Base-by-base conservation (phyloP, 2,329 filamentous ascomycete genomes). In the Cercospora nicotianae region DNA sequence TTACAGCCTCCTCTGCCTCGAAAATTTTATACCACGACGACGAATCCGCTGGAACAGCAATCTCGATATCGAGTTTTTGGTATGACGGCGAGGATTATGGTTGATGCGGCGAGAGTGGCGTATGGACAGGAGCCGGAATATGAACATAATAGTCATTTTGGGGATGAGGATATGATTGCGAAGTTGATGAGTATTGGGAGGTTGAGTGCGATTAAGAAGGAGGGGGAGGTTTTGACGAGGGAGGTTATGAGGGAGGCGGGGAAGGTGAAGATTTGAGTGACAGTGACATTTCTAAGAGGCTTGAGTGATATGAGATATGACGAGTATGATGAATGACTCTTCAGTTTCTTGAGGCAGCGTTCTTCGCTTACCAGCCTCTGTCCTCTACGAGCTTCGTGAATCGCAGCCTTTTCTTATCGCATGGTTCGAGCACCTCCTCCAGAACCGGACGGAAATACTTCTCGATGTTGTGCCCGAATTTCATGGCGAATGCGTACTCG, bases 41-140 rank as follows among this genome's bases (percentile, higher is more conserved):
- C 42, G 60, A 71, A 69, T 7, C 74, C 78, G 65, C 70, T 76
- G 16, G 63, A 77, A 28, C 65, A 73, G 26, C 73, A 77, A 67
- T 73, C 76, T 5, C 69, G 77, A 42, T 97, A 95, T 80, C 89
- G 91, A 73, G 93, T 98, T 4, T 97, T 94, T 87, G 94, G 94
- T 16, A 94, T 98, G 92, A 98, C 94, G 63, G 94, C 93, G 2
- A 84, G 93, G 63, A 94, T 98, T 64, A 79, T 97, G 64, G 92
- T 97, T 5, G 94, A 98, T 80, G 90, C 91, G 4, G 94, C 94
- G 36, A 85, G 92, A 70, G 85, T 96, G 18, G 94, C 94, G 20
- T 98, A 95, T 78, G 90, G 81, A 2, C 86, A 91, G 80, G 88
- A 92, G 77, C 94, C 94, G 3, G 90, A 93, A 77, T 96, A 97